Evolutionary conservation across 371 early-diverging fungal genomes (phyloP), one percentile per base, ranked within the genome.

Genomic region (Mucor velutinosus): DNA sequence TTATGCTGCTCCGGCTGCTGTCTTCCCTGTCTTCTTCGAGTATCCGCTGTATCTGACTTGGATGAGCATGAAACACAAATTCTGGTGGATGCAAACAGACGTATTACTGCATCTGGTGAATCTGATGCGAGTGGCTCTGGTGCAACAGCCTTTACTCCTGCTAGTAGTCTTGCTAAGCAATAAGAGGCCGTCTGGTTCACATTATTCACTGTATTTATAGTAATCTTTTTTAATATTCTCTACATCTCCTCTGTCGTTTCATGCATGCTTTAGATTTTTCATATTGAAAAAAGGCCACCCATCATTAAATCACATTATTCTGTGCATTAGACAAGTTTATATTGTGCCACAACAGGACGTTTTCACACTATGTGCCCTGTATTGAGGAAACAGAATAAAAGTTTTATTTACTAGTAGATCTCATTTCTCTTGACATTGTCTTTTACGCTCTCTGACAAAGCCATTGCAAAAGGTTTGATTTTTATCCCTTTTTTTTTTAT

Each of bases 1-100:
- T 70, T 92, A 29, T 92, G 92, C 68, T 92, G 92, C 59, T 77
- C 85, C 8, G 92, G 92, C 19, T 93, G 92, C 69, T 92, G 92
- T 72, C 76, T 91, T 49, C 95, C 95, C 10, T 90, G 89, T 62
- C 64, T 84, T 43, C 32, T 79, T 7, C 79, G 71, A 64, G 32
- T 80, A 14, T 75, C 77, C 15, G 64, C 74, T 21, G 62, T 71
- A 12, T 66, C 73, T 29, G 80, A 78, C 41, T 23, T 76, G 49
- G 76, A 77, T 2, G 79, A 78, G 23, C 55, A 47, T 56, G 70
- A 70, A 70, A 65, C 65, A 39, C 70, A 66, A 32, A 39, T 30
- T n/a, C 39, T 75, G 33, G 72, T 75, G n/a, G 62, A 72, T 33
- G 67, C 69, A 25, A 69, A 58, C 45, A 75, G 39, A 64, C 69